phyloP scores from a whole-genome alignment of 2,329 filamentous ascomycete genomes.

The Aspergillus sp. region DNA sequence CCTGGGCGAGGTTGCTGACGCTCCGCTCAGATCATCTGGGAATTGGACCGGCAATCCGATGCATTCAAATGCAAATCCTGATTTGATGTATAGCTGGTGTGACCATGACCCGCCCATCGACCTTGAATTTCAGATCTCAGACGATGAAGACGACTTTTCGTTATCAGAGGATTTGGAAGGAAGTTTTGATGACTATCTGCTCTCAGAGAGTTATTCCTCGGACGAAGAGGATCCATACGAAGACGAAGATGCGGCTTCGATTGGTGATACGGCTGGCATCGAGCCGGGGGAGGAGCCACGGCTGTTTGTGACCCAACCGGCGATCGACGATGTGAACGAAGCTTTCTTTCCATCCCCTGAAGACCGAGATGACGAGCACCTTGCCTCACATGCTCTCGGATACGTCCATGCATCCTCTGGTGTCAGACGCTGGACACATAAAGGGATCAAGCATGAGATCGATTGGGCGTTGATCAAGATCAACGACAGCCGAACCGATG shows the following conservation, averaged over 20 bases:
- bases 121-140: constrained; percentile 47
- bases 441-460: constrained; percentile 77
- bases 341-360: constrained; percentile 76
- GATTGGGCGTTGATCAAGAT: constrained; percentile 93
- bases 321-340: constrained; percentile 75
- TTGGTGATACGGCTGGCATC: constrained; percentile 72
- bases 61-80: constrained; percentile 18
- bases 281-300: constrained; percentile 67
- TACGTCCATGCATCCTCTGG: constrained; percentile 86
- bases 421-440: constrained; percentile 65
- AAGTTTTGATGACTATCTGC: constrained; percentile 37
- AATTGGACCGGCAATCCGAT: constrained; percentile 23
- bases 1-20: constrained; percentile 15
- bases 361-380: constrained; percentile 71
- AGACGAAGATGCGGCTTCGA: constrained; percentile 51
- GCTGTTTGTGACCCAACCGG: constrained; percentile 83
- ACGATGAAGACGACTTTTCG: constrained; percentile 42
- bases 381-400: constrained; percentile 73
- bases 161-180: constrained; percentile 31
- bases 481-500: constrained; percentile 61
- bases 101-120: constrained; percentile 34
- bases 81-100: constrained; percentile 31
- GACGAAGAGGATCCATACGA: constrained; percentile 51
- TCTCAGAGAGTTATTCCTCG: constrained; percentile 43
- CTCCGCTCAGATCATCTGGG: constrained; percentile 42